phyloP scores from a whole-genome alignment of 192 early-diverging fungal genomes.

The Geosiphon pyriformis region DNA sequence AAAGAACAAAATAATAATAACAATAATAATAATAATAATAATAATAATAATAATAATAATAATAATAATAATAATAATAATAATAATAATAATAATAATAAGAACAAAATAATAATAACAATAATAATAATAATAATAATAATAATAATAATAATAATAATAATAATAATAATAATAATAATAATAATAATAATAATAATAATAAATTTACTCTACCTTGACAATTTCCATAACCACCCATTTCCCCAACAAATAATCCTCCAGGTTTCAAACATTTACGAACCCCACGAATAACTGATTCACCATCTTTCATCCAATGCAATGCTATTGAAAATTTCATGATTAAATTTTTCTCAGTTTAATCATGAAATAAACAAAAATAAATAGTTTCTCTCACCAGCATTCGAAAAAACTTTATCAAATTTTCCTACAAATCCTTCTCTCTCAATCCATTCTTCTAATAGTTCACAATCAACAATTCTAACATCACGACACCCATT shows the following conservation, averaged over 20 bases:
- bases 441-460: slow-evolving; percentile 34
- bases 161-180: too few relatives aligned
- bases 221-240: slow-evolving; percentile 48
- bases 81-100: too few relatives aligned
- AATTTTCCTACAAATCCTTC: slow-evolving; percentile 41
- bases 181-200: too few relatives aligned
- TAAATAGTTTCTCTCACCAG: slow-evolving; percentile 35
- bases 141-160: too few relatives aligned
- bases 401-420: slow-evolving; percentile 67
- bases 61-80: too few relatives aligned
- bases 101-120: too few relatives aligned
- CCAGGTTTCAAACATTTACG: slow-evolving; percentile 42
- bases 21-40: too few relatives aligned
- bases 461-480: slow-evolving; percentile 53
- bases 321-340: slow-evolving; percentile 40
- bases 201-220: slow-evolving; percentile 7
- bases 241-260: slow-evolving; percentile 58
- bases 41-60: too few relatives aligned
- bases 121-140: too few relatives aligned
- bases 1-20: too few relatives aligned
- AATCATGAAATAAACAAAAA: background rate
- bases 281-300: slow-evolving; percentile 53
- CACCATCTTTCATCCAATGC: slow-evolving; percentile 68
- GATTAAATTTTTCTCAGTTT: background rate
- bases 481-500: slow-evolving; percentile 34